Conservation (phyloP, 768 basidiomycete genomes). For the Serendipita sp. region DNA sequence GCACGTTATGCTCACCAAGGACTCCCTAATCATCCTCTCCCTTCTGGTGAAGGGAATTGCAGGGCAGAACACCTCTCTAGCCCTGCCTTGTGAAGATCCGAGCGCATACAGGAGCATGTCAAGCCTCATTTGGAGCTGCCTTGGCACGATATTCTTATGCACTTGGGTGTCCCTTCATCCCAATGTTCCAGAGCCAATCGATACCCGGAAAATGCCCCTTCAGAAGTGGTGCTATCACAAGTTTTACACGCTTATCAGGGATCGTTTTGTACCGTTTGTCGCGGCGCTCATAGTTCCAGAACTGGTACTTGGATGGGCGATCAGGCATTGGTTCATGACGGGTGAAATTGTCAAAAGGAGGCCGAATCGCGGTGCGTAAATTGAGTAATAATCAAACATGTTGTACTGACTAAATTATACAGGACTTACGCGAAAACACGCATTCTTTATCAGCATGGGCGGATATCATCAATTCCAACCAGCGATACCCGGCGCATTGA, state of each 20-base stretch:
- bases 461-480: neutral
- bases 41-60: too few relatives aligned
- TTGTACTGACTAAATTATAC: too few relatives aligned
- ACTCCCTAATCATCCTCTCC: too few relatives aligned
- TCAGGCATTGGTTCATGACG: neutral
- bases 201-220: neutral
- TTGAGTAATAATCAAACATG: neutral
- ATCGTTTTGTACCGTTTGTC: neutral
- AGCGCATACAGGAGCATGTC: neutral
- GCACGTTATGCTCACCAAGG: too few relatives aligned
- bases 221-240: too few relatives aligned
- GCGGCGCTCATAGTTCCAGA: neutral
- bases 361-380: neutral
- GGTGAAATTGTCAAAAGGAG: neutral
- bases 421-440: neutral
- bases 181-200: neutral
- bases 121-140: neutral
- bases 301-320: neutral
- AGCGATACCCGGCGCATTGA: too few relatives aligned
- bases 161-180: neutral
- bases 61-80: too few relatives aligned
- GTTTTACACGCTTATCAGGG: neutral
- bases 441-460: neutral
- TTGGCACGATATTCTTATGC: neutral
- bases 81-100: neutral